These are phyloP conservation scores for Magnaporthales sp. DNA, from an alignment of 2,329 filamentous ascomycete species.

Conservation along the genomic window DNA sequence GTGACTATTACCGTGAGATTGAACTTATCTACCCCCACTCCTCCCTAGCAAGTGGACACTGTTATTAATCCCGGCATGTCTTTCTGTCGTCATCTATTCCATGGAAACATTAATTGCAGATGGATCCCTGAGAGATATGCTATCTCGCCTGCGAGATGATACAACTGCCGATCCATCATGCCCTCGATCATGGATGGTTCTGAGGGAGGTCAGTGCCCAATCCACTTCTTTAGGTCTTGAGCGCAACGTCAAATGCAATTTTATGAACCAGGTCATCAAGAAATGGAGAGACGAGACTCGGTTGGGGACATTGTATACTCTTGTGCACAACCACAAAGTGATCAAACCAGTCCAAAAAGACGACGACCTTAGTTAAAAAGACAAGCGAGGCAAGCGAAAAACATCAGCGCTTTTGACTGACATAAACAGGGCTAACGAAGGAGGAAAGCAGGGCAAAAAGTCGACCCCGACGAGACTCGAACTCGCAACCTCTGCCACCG, in stretches of 20 bases:
- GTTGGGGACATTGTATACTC: too few species aligned
- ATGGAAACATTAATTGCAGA: background rate
- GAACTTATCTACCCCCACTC: background rate
- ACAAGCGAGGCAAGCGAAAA: too few species aligned
- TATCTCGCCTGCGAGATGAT: background rate
- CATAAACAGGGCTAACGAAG: background rate
- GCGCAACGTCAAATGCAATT: background rate
- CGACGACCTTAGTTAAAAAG: too few species aligned
- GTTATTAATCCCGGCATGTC: background rate
- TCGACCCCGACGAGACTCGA: conserved; percentile 10
- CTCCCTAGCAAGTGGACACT: background rate
- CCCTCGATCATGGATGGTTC: background rate
- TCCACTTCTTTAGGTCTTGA: background rate
- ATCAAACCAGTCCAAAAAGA: too few species aligned
- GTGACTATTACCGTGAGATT: too few species aligned
- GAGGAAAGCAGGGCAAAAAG: conserved; percentile 1
- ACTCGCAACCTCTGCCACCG: conserved; percentile 13
- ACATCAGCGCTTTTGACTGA: background rate
- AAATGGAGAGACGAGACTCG: too few species aligned
- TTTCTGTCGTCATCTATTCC: background rate
- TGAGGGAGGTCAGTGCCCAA: background rate
- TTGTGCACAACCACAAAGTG: too few species aligned
- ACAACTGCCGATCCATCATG: background rate
- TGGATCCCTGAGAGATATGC: background rate
- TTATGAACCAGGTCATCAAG: background rate